Evolutionary conservation across 129 eudicot genomes (phyloP).

Genomic region (Saussurea involucrata): DNA sequence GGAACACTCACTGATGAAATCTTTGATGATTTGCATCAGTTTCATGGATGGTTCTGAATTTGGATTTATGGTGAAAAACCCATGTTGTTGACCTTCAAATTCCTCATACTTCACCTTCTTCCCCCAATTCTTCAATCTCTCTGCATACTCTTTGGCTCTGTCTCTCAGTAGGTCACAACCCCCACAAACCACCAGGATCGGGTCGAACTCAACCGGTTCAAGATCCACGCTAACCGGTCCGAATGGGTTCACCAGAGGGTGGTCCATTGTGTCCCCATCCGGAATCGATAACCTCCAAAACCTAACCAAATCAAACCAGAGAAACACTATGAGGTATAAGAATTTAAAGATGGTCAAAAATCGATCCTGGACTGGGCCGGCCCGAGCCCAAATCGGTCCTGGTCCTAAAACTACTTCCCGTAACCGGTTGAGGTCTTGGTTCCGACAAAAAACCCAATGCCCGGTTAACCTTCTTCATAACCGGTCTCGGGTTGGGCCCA

Average conservation of each 20-base stretch:
- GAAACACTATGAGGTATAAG: neutral
- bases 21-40: conserved; percentile 47
- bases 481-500: no score
- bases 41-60: conserved; percentile 44
- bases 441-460: no score
- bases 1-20: conserved; percentile 42
- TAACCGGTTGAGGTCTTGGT: no score
- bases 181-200: conserved; percentile 61
- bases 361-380: no score
- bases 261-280: conserved; percentile 59
- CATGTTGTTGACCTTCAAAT: conserved; percentile 81
- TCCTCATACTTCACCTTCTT: conserved; percentile 58
- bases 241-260: conserved; percentile 66
- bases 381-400: no score
- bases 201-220: conserved; percentile 43
- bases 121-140: conserved; percentile 47
- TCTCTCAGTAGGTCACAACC: conserved; percentile 58
- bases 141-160: conserved; percentile 51
- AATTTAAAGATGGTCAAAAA: no score
- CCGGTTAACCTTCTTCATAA: no score
- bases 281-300: conserved; percentile 83
- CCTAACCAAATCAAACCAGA: conserved; percentile 21
- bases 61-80: conserved; percentile 58
- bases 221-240: conserved; percentile 62
- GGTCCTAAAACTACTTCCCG: no score